Conservation (phyloP, 2,329 filamentous ascomycete genomes). For the Aspergillus neoniger region DNA sequence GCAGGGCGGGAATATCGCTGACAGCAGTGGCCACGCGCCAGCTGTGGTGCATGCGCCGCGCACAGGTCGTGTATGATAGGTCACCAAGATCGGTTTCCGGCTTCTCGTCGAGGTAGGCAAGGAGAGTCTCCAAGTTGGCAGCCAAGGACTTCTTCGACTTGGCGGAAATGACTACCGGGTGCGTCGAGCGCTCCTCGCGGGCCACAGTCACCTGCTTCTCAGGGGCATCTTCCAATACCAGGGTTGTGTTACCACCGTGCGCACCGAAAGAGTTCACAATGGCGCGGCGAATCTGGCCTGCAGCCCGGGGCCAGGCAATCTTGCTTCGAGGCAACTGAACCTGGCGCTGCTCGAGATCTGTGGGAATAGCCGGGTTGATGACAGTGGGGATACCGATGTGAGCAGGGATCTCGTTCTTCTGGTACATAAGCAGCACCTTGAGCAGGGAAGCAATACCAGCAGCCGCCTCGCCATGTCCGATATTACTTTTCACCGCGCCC, state of each 20-base stretch:
- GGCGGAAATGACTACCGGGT: slow-evolving; percentile 50
- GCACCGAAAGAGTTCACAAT: slow-evolving; percentile 69
- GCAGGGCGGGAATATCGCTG: neutral
- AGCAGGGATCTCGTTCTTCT: slow-evolving; percentile 64
- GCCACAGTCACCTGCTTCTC: slow-evolving; percentile 27
- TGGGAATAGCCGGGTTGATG: slow-evolving; percentile 36
- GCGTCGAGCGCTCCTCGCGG: slow-evolving; percentile 58
- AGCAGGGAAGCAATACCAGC: slow-evolving; percentile 48
- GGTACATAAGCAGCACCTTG: slow-evolving; percentile 66
- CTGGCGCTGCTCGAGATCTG: slow-evolving; percentile 30
- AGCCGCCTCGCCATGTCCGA: slow-evolving; percentile 50
- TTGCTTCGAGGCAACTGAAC: slow-evolving; percentile 35
- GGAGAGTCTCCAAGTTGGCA: slow-evolving; percentile 52
- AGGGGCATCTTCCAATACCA: slow-evolving; percentile 61
- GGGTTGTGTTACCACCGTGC: slow-evolving; percentile 67
- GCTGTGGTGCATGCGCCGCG: slow-evolving; percentile 46
- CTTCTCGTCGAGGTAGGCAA: slow-evolving; percentile 49
- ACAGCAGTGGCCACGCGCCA: slow-evolving; percentile 12
- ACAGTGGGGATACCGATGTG: slow-evolving; percentile 67
- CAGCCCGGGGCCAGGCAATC: no score
- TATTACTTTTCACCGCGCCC: slow-evolving; percentile 37
- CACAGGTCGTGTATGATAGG: slow-evolving; percentile 66
- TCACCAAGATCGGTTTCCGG: slow-evolving; percentile 35
- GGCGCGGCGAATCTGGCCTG: neutral
- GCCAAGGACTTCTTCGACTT: no score